Conservation (phyloP, 495 filamentous ascomycete species). For the Trichoderma asperelloides region DNA sequence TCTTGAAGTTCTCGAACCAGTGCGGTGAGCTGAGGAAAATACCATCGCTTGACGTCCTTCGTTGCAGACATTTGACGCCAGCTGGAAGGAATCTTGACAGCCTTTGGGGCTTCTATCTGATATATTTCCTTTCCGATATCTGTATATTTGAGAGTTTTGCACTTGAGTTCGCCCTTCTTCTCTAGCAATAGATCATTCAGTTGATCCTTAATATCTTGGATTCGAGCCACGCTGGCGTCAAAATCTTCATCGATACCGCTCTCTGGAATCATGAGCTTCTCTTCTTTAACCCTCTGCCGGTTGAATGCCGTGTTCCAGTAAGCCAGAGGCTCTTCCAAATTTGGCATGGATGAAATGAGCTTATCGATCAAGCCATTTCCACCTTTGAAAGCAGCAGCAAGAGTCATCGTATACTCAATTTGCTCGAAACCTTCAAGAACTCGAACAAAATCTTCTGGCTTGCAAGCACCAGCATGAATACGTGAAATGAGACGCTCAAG, state of each 20-base stretch:
- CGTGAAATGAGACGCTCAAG: constrained; percentile 90
- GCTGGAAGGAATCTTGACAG: constrained; percentile 73
- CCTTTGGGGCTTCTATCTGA: constrained; percentile 83
- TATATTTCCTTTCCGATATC: constrained; percentile 97
- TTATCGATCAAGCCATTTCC: constrained; percentile 78
- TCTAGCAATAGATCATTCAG: constrained; percentile 64
- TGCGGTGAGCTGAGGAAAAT: constrained; percentile 71
- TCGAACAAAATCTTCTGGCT: constrained; percentile 81
- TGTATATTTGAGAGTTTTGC: constrained; percentile 65
- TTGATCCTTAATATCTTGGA: constrained; percentile 61
- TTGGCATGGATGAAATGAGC: constrained; percentile 75
- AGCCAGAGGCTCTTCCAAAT: constrained; percentile 60
- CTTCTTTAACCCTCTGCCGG: constrained; percentile 65
- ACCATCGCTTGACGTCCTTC: constrained; percentile 85
- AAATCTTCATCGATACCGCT: constrained; percentile 87
- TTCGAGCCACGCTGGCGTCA: constrained; percentile 70
- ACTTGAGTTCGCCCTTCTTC: constrained; percentile 55
- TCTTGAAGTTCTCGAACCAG: constrained; percentile 84
- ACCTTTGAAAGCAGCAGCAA: constrained; percentile 58
- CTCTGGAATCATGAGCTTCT: constrained; percentile 67
- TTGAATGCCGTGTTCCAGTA: constrained; percentile 95
- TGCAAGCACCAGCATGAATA: constrained; percentile 84
- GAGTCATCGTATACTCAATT: constrained; percentile 81
- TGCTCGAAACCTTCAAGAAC: constrained; percentile 97
- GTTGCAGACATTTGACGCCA: constrained; percentile 98